Evolutionary conservation across 352 stramenopile genomes (phyloP), one percentile per base, ranked within the genome.

Genomic region (Globisporangium recalcitrans): DNA sequence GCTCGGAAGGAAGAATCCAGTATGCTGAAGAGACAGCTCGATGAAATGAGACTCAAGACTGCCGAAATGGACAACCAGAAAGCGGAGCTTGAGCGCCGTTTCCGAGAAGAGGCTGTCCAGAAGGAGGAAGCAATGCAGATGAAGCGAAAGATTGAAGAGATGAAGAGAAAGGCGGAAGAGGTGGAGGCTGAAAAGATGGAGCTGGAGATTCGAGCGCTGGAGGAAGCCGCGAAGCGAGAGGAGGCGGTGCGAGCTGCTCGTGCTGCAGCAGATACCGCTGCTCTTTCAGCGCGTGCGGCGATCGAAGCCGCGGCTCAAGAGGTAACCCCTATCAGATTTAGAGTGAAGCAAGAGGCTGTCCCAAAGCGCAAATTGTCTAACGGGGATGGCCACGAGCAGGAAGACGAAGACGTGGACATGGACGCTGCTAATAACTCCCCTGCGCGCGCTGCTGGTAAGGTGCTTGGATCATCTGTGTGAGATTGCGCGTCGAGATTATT

Each of bases 271-370:
- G 63, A 81, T 9, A 82, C 82, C 22, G 85, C 83, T 31, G 78
- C 81, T 42, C 55, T 91, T 44, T 87, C 85, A 21, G 85, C 85
- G 14, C 80, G 74, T 44, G 83, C 82, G 32, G 85, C 85, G 11
- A 70, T 92, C 29, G 82, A 88, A 69, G 85, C 82, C 1, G 75
- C 80, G 32, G 70, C 74, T 46, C 69, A 71, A 62, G 69, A 78
- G 59, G 62, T 81, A 76, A 59, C 59, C n/a, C 62, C 62, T 16
- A 49, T 40, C 34, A 44, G 21, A 14, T 32, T 46, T 42, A 24
- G 36, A 22, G 40, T 69, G 51, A 74, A 61, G 29, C 58, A 70
- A 22, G 71, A 78, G 67, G 68, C 65, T 34, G 58, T 64, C 66
- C 70, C 69, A 67, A 87, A 85, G 66, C 74, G 77, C 64, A 70